Conservation (phyloP, 1,284 basidiomycete genomes). For the Gomphus bonarii region DNA sequence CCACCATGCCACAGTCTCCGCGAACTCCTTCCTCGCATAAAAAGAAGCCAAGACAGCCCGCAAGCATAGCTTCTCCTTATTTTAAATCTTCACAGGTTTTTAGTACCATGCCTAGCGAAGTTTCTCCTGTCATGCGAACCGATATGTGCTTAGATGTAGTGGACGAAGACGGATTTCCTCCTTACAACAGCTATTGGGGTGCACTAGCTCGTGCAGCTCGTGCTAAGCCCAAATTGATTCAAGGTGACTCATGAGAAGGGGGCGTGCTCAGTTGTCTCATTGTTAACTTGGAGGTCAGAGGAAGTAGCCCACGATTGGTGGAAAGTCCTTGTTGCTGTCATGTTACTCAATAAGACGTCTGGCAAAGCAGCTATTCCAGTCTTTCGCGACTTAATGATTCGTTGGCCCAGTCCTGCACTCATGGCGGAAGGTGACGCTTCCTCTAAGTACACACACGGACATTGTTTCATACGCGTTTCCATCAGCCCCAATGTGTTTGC, state of each 20-base stretch:
- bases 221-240: constrained; percentile 23
- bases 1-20: background rate
- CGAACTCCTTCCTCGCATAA: background rate
- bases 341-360: constrained; percentile 45
- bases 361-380: constrained; percentile 42
- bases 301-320: constrained; percentile 38
- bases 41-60: background rate
- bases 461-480: background rate
- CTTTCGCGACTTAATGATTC: constrained; percentile 40
- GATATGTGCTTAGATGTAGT: background rate
- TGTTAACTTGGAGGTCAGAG: constrained; percentile 23
- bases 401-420: constrained; percentile 42
- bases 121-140: background rate
- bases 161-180: background rate
- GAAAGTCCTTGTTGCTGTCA: constrained; percentile 44
- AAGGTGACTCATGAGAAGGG: constrained; percentile 25
- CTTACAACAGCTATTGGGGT: background rate
- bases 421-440: constrained; percentile 35
- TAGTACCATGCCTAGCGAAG: background rate
- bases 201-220: background rate
- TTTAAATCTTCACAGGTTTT: background rate
- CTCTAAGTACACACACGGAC: background rate
- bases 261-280: background rate
- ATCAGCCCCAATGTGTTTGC: constrained; percentile 27
- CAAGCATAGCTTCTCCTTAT: background rate